These are phyloP conservation scores for Penicillium decumbens DNA, from an alignment of 2,329 filamentous ascomycete species.

Conservation along the genomic window DNA sequence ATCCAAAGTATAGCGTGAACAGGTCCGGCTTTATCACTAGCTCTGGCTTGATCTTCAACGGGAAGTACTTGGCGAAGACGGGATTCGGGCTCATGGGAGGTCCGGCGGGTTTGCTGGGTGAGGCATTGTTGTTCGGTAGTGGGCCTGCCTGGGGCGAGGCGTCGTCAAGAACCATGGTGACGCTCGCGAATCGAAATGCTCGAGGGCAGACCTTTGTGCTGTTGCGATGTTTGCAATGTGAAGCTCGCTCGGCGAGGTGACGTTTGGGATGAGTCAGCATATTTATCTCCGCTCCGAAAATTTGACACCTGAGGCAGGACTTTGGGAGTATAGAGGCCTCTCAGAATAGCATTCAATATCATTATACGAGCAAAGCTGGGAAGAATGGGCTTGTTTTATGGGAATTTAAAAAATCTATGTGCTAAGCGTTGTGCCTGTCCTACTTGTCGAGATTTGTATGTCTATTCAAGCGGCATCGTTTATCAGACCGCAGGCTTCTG, in stretches of 20 bases:
- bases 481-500: neutral
- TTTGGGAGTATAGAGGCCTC: neutral
- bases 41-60: slow-evolving; percentile 24
- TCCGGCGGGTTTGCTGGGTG: slow-evolving; percentile 1
- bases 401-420: neutral
- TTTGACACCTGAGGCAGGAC: neutral
- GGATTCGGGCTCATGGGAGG: slow-evolving; percentile 6
- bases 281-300: neutral
- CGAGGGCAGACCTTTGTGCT: neutral
- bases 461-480: neutral
- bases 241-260: slow-evolving; percentile 6
- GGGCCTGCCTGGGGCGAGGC: slow-evolving; percentile 18
- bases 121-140: slow-evolving; percentile 1
- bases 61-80: slow-evolving; percentile 13
- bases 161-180: slow-evolving; percentile 19
- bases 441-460: neutral
- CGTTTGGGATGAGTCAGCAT: slow-evolving; percentile 14
- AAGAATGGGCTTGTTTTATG: neutral
- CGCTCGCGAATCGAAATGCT: neutral
- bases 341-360: neutral
- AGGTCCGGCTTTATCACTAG: slow-evolving; percentile 23
- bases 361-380: neutral
- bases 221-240: neutral
- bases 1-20: slow-evolving; percentile 28
- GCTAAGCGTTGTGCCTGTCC: neutral